phyloP scores from a whole-genome alignment of 768 basidiomycete genomes.

The Russula vinacea region DNA sequence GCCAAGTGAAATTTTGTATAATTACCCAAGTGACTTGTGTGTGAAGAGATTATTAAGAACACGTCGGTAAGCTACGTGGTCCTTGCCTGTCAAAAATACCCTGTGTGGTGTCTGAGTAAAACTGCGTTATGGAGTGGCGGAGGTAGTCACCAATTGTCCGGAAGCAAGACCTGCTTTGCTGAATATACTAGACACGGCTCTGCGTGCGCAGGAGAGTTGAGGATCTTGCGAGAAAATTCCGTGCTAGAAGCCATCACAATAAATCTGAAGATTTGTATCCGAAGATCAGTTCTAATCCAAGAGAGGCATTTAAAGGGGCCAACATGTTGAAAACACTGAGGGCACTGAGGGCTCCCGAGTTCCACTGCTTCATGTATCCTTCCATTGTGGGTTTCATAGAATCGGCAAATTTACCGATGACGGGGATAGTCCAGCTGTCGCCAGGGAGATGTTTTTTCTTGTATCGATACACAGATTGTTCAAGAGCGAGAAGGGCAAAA shows the following conservation, averaged over 20 bases:
- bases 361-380: conserved; percentile 89
- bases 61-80: conserved; percentile 90
- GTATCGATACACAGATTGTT: conserved; percentile 83
- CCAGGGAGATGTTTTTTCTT: conserved; percentile 91
- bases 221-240: conserved; percentile 88
- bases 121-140: neutral
- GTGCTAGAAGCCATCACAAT: conserved; percentile 98
- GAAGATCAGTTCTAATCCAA: conserved; percentile 14
- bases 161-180: conserved; percentile 78
- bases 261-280: conserved; percentile 68
- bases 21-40: conserved; percentile 84
- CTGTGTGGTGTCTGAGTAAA: conserved; percentile 40
- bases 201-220: conserved; percentile 89
- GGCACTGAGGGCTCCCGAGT: conserved; percentile 80
- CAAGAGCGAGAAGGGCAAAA: conserved; percentile 72
- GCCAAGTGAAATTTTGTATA: conserved; percentile 16
- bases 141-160: conserved; percentile 75
- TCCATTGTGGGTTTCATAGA: conserved; percentile 90
- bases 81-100: conserved; percentile 97
- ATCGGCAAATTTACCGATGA: conserved; percentile 95
- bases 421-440: conserved; percentile 88
- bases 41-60: conserved; percentile 91
- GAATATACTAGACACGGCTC: conserved; percentile 94
- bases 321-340: conserved; percentile 98
- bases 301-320: conserved; percentile 7